Base-by-base conservation (phyloP, 768 basidiomycete genomes). In the Termitomyces sp. region DNA sequence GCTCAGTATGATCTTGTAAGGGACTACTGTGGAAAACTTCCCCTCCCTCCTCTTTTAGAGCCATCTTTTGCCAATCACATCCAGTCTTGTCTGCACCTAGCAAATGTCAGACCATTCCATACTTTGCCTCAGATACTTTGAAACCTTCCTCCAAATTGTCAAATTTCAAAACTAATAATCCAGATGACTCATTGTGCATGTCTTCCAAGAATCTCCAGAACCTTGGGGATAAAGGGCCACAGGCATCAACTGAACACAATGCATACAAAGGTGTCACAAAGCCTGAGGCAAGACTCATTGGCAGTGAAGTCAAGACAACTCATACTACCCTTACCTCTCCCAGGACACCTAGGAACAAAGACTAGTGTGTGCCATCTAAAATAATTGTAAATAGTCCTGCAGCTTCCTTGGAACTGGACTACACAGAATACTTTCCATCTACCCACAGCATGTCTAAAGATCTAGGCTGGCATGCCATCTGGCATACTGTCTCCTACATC, bases 41-140 rank as follows among this genome's bases (percentile, higher is more conserved):
- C n/a, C 60, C 62, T 15, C 56, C 58, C n/a, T 63, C 62, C 12
- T 63, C 62, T 30, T 15, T 61, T 21, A 63, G 56, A 50, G 60
- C 51, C 2, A 53, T 57, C 38, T 63, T 61, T 43, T 54, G 51
- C 3, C 58, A 51, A 38, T 63, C 62, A 11, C 54, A 58, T 46
- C 62, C 60, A 5, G 57, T 45, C 11, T 60, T 57, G 5, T 32
- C 42, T 32, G 50, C 51, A 35, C 56, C 42, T 40, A 59, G 53
- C 21, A 37, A 58, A n/a, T 45, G 52, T 26, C 52, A 4, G 1
- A 49, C 54, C 0, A 42, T 34, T 9, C 24, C 40, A 2, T 26
- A 7, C 8, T 26, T 14, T 3, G 17, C 28, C 3, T 42, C 54
- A 10, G n/a, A 54, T 38, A 32, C 15, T 32, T 43, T 46, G 2